Evolutionary conservation across 305 asterid species (phyloP), one percentile per base, ranked within the genome.

Genomic region (Fraxinus platypoda): DNA sequence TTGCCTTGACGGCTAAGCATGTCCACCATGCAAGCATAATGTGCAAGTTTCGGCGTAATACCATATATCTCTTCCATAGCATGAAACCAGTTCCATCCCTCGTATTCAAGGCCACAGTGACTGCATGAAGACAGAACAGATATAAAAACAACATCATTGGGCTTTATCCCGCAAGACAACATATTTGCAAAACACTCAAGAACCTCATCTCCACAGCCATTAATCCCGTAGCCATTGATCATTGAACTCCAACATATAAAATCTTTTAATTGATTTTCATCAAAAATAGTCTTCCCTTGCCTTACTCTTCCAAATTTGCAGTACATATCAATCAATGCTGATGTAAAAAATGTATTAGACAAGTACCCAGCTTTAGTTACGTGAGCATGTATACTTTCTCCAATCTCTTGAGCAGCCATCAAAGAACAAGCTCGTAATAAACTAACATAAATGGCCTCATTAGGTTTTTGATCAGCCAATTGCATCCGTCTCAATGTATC

Each of bases 201-300:
- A 75, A 91, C 95, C 82, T 92, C 93, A 38, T 88, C 88, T 23
- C 97, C 97, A 19, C 79, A 88, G 38, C 98, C 97, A 75, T 94
- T 92, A 72, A 92, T 84, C 28, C 94, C 94, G 46, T 90, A 92
- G 11, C 97, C 98, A 35, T 94, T 94, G 81, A 92, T 92, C 98
- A 94, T 93, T 43, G 98, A 94, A 83, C 98, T 94, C 98, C 98
- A 94, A 86, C 97, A 92, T 30, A 94, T 84, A 70, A 90, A 90
- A 85, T 92, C 95, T 79, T 81, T 71, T 70, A 80, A 76, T 54
- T 85, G 87, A 84, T 52, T 89, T 85, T 86, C 94, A 72, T 85
- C 80, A 66, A 94, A 92, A 82, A 91, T 81, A n/a, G 89, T 78
- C 87, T 83, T 74, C 30, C 94, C 97, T 70, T 88, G 83, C 35